Percentiles rank a stretch among this genome's conserved stretches.
These are phyloP conservation scores for Ochromonas danica DNA, from an alignment of 108 stramenopile genomes.

Conservation along the genomic window DNA sequence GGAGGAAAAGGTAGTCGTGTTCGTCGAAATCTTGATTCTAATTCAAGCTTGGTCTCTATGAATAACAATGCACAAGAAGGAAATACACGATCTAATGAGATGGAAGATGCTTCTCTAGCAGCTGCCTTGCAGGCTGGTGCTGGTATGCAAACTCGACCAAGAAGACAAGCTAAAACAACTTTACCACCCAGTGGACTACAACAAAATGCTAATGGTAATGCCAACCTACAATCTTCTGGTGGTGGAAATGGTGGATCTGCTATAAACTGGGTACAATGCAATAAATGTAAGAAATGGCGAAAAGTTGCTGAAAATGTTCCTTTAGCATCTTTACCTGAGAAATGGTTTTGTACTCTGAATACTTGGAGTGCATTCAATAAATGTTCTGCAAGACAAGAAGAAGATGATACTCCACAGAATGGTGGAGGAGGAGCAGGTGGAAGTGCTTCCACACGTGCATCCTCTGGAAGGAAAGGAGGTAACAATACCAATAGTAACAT, in stretches of 20 bases:
- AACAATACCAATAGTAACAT: too few relatives aligned
- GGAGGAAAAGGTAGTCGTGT: neutral
- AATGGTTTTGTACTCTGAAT: conserved; percentile 37
- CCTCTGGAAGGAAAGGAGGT: too few relatives aligned
- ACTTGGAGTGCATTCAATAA: neutral
- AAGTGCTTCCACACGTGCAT: neutral
- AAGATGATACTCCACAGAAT: conserved; percentile 43
- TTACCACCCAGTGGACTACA: neutral
- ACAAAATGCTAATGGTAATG: neutral
- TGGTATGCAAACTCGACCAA: neutral
- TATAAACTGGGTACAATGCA: conserved; percentile 50
- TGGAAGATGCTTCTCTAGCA: neutral
- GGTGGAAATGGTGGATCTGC: neutral
- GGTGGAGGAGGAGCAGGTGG: conserved; percentile 31
- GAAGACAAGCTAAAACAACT: neutral
- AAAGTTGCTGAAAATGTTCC: conserved; percentile 42
- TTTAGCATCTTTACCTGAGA: conserved; percentile 43
- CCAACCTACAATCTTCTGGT: neutral
- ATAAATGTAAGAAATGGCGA: conserved; percentile 49
- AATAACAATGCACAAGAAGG: too few relatives aligned
- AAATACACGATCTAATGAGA: too few relatives aligned
- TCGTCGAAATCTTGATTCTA: too few relatives aligned
- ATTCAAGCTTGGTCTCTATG: too few relatives aligned
- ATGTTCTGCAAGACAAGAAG: conserved; percentile 27
- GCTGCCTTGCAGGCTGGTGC: neutral